Evolutionary conservation across 768 basidiomycete species (phyloP).

Genomic region (Calvatia gigantea): DNA sequence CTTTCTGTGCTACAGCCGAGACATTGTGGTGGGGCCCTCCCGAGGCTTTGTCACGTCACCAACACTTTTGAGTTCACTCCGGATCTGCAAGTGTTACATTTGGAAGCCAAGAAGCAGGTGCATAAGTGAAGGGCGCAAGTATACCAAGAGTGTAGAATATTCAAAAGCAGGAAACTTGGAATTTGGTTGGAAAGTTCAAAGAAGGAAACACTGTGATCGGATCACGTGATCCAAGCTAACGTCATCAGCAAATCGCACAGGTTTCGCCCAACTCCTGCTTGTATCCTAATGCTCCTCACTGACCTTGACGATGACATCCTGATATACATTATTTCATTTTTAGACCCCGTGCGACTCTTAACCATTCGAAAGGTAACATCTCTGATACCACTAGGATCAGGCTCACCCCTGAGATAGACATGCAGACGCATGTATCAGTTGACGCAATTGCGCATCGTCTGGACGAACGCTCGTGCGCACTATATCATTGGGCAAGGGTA

Average conservation of each 20-base stretch:
- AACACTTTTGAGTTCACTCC: too few relatives aligned
- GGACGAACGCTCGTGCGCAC: constrained; percentile 45
- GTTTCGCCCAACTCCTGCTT: not conserved
- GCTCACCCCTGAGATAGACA: constrained; percentile 31
- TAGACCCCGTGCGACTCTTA: constrained; percentile 37
- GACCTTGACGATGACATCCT: constrained; percentile 26
- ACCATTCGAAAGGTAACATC: constrained; percentile 36
- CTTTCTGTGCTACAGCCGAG: not conserved
- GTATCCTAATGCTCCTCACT: not conserved
- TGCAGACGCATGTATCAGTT: constrained; percentile 44
- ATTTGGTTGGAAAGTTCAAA: too few relatives aligned
- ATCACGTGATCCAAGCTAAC: not conserved
- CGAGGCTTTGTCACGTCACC: too few relatives aligned
- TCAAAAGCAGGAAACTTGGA: not conserved
- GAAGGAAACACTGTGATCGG: too few relatives aligned
- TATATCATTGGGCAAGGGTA: constrained; percentile 43
- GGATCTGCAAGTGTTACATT: too few relatives aligned
- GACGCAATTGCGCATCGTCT: constrained; percentile 50
- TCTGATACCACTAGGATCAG: not conserved
- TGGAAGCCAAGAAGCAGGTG: not conserved
- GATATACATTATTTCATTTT: constrained; percentile 28
- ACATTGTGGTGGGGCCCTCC: not conserved
- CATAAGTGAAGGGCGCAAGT: too few relatives aligned
- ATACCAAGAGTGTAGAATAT: too few relatives aligned
- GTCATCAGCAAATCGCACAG: not conserved